Evolutionary conservation across 495 filamentous ascomycete species (phyloP).

Genomic region (Penicillium steckii): DNA sequence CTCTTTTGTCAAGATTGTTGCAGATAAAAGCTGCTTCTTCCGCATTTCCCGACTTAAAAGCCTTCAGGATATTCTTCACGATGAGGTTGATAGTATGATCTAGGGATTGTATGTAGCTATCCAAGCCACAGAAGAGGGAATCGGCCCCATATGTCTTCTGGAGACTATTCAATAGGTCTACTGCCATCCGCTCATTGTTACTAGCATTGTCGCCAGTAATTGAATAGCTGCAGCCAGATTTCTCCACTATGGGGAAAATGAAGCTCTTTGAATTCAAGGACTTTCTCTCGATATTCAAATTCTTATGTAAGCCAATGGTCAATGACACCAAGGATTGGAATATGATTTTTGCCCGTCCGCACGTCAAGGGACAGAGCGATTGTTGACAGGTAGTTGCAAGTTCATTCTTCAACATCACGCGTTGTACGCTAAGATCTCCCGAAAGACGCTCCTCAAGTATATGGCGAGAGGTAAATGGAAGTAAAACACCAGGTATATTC

Average conservation of each 20-base stretch:
- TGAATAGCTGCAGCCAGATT: constrained; percentile 8
- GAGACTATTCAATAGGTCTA: constrained; percentile 4
- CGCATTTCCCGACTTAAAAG: neutral
- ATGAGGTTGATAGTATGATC: constrained; percentile 15
- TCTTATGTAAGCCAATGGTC: constrained; percentile 15
- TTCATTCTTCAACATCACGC: constrained; percentile 3
- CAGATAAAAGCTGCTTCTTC: too few species aligned
- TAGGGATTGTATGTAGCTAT: constrained; percentile 16
- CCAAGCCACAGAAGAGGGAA: neutral
- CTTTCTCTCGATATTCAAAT: constrained; percentile 11
- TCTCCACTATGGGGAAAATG: constrained; percentile 9
- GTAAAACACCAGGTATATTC: constrained; percentile 6
- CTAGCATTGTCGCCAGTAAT: constrained; percentile 3
- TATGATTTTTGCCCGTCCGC: constrained; percentile 11
- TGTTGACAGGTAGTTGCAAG: constrained; percentile 9
- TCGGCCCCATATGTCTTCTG: neutral
- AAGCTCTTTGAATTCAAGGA: constrained; percentile 11
- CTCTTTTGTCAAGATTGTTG: too few species aligned
- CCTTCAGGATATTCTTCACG: constrained; percentile 11
- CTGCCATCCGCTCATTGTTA: constrained; percentile 3
- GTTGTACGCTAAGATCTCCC: constrained; percentile 5
- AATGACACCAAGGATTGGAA: constrained; percentile 11
- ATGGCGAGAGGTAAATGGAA: constrained; percentile 5
- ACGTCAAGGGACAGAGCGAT: constrained; percentile 11
- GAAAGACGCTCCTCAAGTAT: constrained; percentile 2